phyloP scores from a whole-genome alignment of 768 basidiomycete genomes.

The Psilocybe subaeruginosa region DNA sequence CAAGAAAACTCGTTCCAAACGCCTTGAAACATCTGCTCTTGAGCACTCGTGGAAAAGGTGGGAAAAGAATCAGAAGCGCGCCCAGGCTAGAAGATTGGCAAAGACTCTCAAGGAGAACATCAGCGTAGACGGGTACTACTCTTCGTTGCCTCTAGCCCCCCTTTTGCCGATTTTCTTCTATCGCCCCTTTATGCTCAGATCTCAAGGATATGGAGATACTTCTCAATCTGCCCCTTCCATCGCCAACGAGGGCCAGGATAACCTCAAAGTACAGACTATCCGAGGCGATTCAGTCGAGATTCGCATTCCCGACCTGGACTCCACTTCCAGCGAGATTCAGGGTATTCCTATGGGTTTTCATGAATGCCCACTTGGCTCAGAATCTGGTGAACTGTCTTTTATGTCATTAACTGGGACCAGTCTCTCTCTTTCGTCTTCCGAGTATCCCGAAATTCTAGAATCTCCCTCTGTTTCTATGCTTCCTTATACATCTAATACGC shows the following conservation, averaged over 20 bases:
- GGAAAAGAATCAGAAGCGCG: conserved; percentile 20
- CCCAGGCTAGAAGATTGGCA: conserved; percentile 20
- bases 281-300: neutral
- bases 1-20: conserved; percentile 10
- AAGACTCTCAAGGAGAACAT: conserved; percentile 12
- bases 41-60: conserved; percentile 17
- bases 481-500: neutral
- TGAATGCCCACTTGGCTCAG: neutral
- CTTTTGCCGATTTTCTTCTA: conserved; percentile 4
- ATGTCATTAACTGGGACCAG: neutral
- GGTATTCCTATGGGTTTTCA: neutral
- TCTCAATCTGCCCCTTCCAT: conserved; percentile 3
- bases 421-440: conserved; percentile 1
- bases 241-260: neutral
- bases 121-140: conserved; percentile 4
- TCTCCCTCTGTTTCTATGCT: neutral
- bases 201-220: conserved; percentile 4
- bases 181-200: conserved; percentile 11
- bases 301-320: neutral
- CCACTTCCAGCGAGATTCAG: neutral
- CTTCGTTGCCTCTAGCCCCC: neutral
- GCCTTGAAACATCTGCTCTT: conserved; percentile 7
- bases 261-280: neutral
- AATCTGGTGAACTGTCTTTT: neutral
- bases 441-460: neutral